phyloP scores from a whole-genome alignment of 2,329 filamentous ascomycete species.

The Penicillium palitans region DNA sequence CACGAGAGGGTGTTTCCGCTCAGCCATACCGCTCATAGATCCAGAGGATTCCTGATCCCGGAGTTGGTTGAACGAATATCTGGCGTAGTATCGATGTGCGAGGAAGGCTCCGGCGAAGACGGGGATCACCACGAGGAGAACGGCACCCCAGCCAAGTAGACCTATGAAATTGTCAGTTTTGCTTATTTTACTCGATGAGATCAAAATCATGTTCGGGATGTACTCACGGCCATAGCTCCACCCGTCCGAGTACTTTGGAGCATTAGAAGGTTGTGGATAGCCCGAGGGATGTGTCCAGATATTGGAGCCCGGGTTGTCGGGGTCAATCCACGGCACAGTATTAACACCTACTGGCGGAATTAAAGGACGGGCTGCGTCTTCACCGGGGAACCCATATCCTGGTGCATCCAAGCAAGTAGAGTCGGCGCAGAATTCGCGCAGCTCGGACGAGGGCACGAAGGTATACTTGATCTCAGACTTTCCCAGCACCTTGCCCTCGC shows the following conservation, averaged over 20 bases:
- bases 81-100: conserved; percentile 13
- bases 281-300: conserved; percentile 22
- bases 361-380: conserved; percentile 25
- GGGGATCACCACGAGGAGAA: conserved; percentile 12
- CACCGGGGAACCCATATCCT: conserved; percentile 33
- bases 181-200: not conserved
- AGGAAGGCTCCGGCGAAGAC: conserved; percentile 12
- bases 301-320: conserved; percentile 26
- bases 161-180: conserved; percentile 6
- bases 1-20: conserved; percentile 20
- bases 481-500: conserved; percentile 33
- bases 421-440: conserved; percentile 35
- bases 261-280: conserved; percentile 11
- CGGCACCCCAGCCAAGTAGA: conserved; percentile 11
- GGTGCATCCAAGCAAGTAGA: conserved; percentile 32
- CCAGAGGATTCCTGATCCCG: conserved; percentile 20
- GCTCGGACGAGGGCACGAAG: conserved; percentile 39
- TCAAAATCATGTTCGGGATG: too few relatives aligned
- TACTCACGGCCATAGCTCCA: conserved; percentile 16
- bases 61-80: conserved; percentile 11
- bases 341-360: conserved; percentile 35
- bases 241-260: conserved; percentile 2
- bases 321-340: conserved; percentile 37
- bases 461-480: conserved; percentile 37
- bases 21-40: conserved; percentile 18